Evolutionary conservation across 164 flowering plant genomes (phyloP).

Genomic region (Macadamia tetraphylla): DNA sequence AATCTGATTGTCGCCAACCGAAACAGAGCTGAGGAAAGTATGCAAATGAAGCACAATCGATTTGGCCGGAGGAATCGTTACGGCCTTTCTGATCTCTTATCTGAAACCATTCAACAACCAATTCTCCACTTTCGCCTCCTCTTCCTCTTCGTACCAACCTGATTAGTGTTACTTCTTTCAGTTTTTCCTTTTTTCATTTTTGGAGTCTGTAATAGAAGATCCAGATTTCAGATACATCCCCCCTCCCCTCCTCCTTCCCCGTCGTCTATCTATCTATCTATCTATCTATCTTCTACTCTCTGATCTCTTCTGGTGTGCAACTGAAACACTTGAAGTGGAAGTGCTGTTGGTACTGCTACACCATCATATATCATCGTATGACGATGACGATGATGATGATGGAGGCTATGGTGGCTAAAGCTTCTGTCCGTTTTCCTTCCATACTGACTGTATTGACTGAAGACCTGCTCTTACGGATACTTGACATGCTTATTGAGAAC

Average conservation of each 20-base stretch:
- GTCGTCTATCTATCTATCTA: too few relatives aligned
- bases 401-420: neutral
- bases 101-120: slow-evolving; percentile 22
- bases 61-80: slow-evolving; percentile 10
- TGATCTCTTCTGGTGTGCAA: too few relatives aligned
- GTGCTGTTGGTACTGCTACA: too few relatives aligned
- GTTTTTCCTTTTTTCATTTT: too few relatives aligned
- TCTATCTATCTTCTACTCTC: too few relatives aligned
- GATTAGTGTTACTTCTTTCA: neutral
- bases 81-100: neutral
- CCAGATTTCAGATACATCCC: too few relatives aligned
- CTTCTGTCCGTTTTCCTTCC: slow-evolving; percentile 11
- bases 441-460: slow-evolving; percentile 33
- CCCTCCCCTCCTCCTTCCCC: too few relatives aligned
- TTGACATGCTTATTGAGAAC: slow-evolving; percentile 21
- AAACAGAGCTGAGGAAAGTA: neutral
- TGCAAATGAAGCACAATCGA: slow-evolving; percentile 6
- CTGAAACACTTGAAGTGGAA: too few relatives aligned
- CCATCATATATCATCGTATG: neutral
- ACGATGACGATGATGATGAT: neutral
- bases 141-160: slow-evolving; percentile 49
- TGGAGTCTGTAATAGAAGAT: too few relatives aligned
- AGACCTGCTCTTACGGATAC: slow-evolving; percentile 40
- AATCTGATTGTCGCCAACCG: neutral
- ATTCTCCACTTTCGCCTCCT: slow-evolving; percentile 37